phyloP scores from a whole-genome alignment of 352 stramenopile species.

The Phytophthora quininea region DNA sequence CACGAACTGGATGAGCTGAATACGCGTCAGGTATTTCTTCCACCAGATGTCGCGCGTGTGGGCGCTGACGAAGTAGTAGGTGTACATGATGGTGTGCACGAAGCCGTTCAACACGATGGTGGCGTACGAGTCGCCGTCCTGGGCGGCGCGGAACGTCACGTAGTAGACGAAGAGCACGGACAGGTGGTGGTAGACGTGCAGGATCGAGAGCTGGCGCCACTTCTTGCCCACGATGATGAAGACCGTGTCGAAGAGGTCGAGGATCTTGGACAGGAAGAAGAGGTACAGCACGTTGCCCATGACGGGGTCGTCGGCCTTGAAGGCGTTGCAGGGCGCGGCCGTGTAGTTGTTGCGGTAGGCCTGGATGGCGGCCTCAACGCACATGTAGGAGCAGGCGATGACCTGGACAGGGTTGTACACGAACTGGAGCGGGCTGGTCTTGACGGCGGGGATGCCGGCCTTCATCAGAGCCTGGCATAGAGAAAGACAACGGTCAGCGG shows the following conservation, averaged over 20 bases:
- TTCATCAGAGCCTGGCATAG: constrained; percentile 50
- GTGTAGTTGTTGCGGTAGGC: constrained; percentile 91
- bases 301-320: constrained; percentile 82
- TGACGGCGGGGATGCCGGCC: constrained; percentile 51
- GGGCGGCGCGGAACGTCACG: constrained; percentile 92
- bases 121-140: constrained; percentile 96
- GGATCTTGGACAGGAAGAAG: constrained; percentile 96
- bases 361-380: constrained; percentile 87
- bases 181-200: constrained; percentile 98
- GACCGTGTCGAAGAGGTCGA: constrained; percentile 90
- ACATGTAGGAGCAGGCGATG: constrained; percentile 95
- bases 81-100: constrained; percentile 99
- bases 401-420: constrained; percentile 95
- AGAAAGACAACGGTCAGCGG: constrained; percentile 9
- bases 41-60: constrained; percentile 97
- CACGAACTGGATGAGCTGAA: constrained; percentile 95
- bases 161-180: constrained; percentile 97
- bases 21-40: constrained; percentile 94
- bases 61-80: constrained; percentile 97
- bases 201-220: constrained; percentile 95
- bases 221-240: constrained; percentile 98
- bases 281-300: constrained; percentile 94
- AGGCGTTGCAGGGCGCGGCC: constrained; percentile 86
- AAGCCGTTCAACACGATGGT: constrained; percentile 96
- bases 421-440: constrained; percentile 85